phyloP scores from a whole-genome alignment of 2,329 filamentous ascomycete species.

The Sclerotinia sclerotiorum region DNA sequence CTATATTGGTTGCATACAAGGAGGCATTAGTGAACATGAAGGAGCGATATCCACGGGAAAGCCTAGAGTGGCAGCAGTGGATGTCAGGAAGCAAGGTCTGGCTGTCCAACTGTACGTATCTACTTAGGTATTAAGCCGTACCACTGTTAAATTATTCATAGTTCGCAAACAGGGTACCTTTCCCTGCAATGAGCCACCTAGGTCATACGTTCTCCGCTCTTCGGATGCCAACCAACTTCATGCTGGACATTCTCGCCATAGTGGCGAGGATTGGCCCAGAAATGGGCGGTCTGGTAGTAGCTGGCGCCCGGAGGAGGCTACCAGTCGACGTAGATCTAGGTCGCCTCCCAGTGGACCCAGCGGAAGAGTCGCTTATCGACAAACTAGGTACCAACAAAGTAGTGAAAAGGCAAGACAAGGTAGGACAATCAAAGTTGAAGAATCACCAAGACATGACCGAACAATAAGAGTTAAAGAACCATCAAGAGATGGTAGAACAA shows the following conservation, averaged over 20 bases:
- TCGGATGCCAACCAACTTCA: background rate
- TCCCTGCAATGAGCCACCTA: slow-evolving; percentile 13
- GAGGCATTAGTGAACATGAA: background rate
- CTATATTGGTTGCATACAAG: background rate
- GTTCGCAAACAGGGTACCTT: slow-evolving; percentile 2
- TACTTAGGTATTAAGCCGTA: too few species aligned
- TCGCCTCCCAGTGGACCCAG: background rate
- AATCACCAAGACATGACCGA: background rate
- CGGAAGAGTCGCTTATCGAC: background rate
- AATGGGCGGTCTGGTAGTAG: background rate
- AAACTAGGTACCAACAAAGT: background rate
- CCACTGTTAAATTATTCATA: background rate
- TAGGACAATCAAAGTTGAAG: background rate
- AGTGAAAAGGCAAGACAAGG: background rate
- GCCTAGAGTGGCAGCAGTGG: slow-evolving; percentile 25
- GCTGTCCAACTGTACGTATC: slow-evolving; percentile 23
- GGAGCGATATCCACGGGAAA: slow-evolving; percentile 19
- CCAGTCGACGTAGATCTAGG: slow-evolving; percentile 4
- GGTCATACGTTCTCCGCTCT: slow-evolving; percentile 9
- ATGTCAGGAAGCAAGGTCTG: slow-evolving; percentile 24
- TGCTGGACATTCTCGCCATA: background rate
- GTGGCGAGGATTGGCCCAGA: background rate
- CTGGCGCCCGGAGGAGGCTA: background rate
- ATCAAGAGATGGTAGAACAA: background rate
- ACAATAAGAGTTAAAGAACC: background rate